Evolutionary conservation across 768 basidiomycete genomes (phyloP).

Genomic region (Podaxis sp.): DNA sequence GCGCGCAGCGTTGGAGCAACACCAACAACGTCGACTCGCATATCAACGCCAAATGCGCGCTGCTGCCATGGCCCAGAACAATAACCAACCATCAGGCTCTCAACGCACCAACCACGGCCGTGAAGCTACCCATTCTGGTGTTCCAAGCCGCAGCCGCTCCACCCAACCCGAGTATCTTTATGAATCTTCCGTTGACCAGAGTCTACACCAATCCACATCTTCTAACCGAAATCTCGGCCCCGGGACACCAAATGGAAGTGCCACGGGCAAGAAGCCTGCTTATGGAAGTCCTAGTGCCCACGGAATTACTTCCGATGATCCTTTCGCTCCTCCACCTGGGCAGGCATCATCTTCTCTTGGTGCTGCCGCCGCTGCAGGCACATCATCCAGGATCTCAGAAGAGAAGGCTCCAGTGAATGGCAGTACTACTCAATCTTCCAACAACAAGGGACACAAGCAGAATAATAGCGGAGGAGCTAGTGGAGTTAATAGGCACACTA

Average conservation of each 20-base stretch:
- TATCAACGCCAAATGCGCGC: conserved; percentile 81
- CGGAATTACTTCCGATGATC: conserved; percentile 63
- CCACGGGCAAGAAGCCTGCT: conserved; percentile 19
- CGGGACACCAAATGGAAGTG: conserved; percentile 26
- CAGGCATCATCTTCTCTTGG: conserved; percentile 2
- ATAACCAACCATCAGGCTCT: conserved; percentile 21
- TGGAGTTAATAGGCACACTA: conserved; percentile 74
- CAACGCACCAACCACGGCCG: conserved; percentile 54
- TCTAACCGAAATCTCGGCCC: conserved; percentile 19
- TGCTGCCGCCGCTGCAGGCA: conserved; percentile 19
- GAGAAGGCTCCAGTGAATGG: conserved; percentile 14
- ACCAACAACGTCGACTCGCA: conserved; percentile 77
- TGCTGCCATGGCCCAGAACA: conserved; percentile 31
- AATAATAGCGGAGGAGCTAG: conserved; percentile 36
- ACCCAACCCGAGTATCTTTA: conserved; percentile 75
- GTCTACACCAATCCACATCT: conserved; percentile 39
- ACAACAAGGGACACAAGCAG: conserved; percentile 47
- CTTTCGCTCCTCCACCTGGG: conserved; percentile 53
- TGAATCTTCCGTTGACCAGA: conserved; percentile 66
- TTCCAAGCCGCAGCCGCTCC: conserved; percentile 48
- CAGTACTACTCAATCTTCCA: conserved; percentile 7
- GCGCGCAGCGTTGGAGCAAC: conserved; percentile 75
- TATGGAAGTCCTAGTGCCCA: conserved; percentile 34
- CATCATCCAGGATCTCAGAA: conserved; percentile 16
- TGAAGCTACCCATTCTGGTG: conserved; percentile 39